Conservation (phyloP, 257 asterid genomes). For the Gynochthodes officinalis region DNA sequence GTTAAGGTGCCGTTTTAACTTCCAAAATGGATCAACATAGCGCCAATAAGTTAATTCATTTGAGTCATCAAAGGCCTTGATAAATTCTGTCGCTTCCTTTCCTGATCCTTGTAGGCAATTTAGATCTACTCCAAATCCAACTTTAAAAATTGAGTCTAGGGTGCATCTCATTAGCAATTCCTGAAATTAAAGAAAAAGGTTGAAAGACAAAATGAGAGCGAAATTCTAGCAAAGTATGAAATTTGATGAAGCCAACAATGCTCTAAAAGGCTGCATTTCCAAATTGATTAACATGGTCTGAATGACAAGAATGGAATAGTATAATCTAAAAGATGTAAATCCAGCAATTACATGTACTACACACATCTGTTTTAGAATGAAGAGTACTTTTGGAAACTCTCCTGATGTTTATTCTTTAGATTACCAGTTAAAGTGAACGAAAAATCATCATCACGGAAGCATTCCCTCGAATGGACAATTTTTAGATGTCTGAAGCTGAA, state of each 20-base stretch:
- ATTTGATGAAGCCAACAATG: too few relatives aligned
- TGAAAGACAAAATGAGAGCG: not conserved
- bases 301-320: not conserved
- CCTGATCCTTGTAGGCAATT: conserved; percentile 54
- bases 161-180: conserved; percentile 66
- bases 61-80: conserved; percentile 72
- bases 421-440: not conserved
- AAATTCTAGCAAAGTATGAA: too few relatives aligned
- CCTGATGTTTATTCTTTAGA: not conserved
- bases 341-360: not conserved
- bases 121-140: conserved; percentile 73
- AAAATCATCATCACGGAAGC: not conserved
- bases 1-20: conserved; percentile 47
- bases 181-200: conserved; percentile 27
- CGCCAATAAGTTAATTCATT: conserved; percentile 59
- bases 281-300: too few relatives aligned
- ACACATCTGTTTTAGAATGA: not conserved
- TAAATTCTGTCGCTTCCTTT: conserved; percentile 42
- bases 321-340: not conserved
- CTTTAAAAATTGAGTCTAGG: conserved; percentile 68
- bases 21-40: conserved; percentile 63
- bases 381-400: too few relatives aligned
- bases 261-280: not conserved
- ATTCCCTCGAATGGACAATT: too few relatives aligned
- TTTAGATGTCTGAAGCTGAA: too few relatives aligned